Percentiles rank a stretch among this genome's conserved stretches.
Evolutionary conservation across 495 filamentous ascomycete genomes (phyloP).

Genomic region (Xanthoparmelia taractica): DNA sequence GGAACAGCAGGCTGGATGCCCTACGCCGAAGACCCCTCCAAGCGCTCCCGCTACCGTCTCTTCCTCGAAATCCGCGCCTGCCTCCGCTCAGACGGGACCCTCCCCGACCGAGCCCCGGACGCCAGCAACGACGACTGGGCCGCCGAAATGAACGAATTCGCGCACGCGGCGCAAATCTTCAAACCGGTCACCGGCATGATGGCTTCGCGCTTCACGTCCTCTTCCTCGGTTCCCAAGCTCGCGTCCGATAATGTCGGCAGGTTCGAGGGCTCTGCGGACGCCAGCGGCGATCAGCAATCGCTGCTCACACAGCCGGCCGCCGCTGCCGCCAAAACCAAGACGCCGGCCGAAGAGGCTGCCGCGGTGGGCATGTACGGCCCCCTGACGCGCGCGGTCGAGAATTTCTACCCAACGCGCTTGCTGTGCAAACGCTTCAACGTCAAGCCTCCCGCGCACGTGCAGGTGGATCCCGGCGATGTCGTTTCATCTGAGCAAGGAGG

Average conservation of each 20-base stretch:
- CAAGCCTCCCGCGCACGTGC: conserved; percentile 63
- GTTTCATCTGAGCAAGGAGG: conserved; percentile 23
- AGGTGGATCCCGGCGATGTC: conserved; percentile 46
- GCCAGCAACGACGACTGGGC: conserved; percentile 66
- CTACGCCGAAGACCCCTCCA: conserved; percentile 72
- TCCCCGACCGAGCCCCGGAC: conserved; percentile 51
- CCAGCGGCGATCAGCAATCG: conserved; percentile 20
- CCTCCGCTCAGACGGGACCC: conserved; percentile 38
- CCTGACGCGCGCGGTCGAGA: conserved; percentile 64
- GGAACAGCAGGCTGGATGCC: conserved; percentile 73
- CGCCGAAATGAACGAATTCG: conserved; percentile 78
- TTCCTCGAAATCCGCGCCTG: conserved; percentile 78
- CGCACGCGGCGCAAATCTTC: conserved; percentile 83
- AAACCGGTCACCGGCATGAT: conserved; percentile 85
- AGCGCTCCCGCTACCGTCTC: conserved; percentile 65
- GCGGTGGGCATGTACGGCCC: conserved; percentile 86
- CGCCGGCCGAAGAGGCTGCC: conserved; percentile 84
- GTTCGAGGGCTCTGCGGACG: conserved; percentile 25
- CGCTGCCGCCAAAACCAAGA: conserved; percentile 58
- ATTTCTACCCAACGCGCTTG: conserved; percentile 74
- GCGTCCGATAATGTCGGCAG: conserved; percentile 41
- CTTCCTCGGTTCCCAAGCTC: conserved; percentile 38
- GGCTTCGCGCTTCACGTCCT: conserved; percentile 84
- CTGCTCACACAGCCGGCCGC: conserved; percentile 49
- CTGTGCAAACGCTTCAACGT: conserved; percentile 92